These are phyloP conservation scores for Lactifluus rugatus DNA, from an alignment of 768 basidiomycete species.

Conservation along the genomic window DNA sequence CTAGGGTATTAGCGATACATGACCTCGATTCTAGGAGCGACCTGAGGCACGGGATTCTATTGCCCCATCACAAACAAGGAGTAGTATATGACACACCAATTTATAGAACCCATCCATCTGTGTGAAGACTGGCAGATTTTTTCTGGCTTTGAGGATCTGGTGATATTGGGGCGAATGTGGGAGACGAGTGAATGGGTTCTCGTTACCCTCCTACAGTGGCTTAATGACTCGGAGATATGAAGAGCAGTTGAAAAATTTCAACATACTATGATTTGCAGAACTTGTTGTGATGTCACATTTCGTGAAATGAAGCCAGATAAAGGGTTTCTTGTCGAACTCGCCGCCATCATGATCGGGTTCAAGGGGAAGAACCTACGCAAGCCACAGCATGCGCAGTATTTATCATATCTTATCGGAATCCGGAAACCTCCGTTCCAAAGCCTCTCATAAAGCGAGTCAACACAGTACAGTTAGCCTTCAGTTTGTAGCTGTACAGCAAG, in stretches of 20 bases:
- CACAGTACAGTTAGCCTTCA: background rate
- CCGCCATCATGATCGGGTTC: background rate
- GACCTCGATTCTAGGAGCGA: no score
- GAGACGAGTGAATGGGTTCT: conserved; percentile 82
- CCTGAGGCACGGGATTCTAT: conserved; percentile 21
- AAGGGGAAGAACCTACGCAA: no score
- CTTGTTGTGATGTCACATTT: conserved; percentile 30
- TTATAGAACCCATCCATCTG: conserved; percentile 91
- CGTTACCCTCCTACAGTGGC: conserved; percentile 52
- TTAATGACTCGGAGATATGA: background rate
- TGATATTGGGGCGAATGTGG: conserved; percentile 72
- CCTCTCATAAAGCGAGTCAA: no score
- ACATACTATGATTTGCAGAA: no score
- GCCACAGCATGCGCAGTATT: no score
- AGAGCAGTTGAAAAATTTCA: background rate
- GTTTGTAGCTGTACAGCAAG: background rate
- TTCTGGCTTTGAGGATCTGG: conserved; percentile 76
- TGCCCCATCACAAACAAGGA: conserved; percentile 21
- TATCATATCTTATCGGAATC: conserved; percentile 16
- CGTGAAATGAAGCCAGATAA: conserved; percentile 38
- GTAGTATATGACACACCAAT: conserved; percentile 49
- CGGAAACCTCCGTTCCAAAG: no score
- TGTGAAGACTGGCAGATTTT: conserved; percentile 81
- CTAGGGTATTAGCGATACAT: conserved; percentile 24
- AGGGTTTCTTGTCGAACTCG: conserved; percentile 23